Conservation (phyloP, 1,284 basidiomycete genomes). For the Irpex sp. region DNA sequence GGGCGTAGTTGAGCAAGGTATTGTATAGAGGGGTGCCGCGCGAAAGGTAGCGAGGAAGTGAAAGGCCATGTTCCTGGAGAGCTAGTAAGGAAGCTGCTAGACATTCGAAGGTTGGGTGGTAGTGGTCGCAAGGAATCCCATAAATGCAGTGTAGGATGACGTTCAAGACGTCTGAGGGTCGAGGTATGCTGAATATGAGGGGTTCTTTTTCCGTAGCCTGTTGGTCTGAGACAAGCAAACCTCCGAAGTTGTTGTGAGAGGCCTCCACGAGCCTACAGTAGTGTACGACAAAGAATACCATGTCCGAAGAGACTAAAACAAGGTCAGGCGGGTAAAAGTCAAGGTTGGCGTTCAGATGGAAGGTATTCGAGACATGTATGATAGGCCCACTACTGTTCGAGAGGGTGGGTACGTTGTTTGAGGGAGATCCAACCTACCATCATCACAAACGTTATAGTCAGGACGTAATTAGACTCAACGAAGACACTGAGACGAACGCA, state of each 20-base stretch:
- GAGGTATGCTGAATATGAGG: constrained; percentile 10
- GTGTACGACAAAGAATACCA: constrained; percentile 60
- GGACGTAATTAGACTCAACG: neutral
- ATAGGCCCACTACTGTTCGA: neutral
- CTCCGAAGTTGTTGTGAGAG: constrained; percentile 35
- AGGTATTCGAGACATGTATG: neutral
- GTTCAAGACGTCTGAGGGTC: constrained; percentile 31
- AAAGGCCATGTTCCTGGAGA: constrained; percentile 27
- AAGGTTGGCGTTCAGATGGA: neutral
- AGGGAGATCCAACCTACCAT: neutral
- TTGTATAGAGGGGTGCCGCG: constrained; percentile 24
- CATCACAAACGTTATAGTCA: neutral
- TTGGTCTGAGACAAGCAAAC: constrained; percentile 24
- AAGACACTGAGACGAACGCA: neutral
- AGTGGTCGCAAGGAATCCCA: constrained; percentile 30
- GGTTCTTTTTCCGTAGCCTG: constrained; percentile 8
- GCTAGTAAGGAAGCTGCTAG: constrained; percentile 29
- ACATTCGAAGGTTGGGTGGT: constrained; percentile 27
- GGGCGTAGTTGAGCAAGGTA: constrained; percentile 30
- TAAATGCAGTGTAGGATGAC: constrained; percentile 35
- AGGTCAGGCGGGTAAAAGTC: constrained; percentile 40
- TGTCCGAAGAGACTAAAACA: constrained; percentile 64
- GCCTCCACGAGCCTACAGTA: constrained; percentile 28
- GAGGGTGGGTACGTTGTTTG: neutral
- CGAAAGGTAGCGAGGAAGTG: constrained; percentile 21